phyloP scores from a whole-genome alignment of 495 filamentous ascomycete genomes.

The Aspergillus cristatus region DNA sequence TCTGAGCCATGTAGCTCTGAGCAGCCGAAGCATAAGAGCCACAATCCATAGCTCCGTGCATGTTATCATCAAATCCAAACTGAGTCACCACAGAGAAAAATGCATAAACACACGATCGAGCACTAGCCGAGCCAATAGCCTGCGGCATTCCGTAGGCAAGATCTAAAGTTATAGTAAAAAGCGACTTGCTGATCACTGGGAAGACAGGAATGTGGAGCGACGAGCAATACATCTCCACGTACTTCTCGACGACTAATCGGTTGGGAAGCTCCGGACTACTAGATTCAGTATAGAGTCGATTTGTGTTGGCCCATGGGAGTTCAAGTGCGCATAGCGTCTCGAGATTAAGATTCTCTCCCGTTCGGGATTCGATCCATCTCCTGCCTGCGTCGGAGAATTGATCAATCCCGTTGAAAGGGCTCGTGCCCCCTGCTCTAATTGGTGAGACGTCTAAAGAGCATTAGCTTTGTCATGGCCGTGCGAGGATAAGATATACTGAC shows the following conservation, averaged over 20 bases:
- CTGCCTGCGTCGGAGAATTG: conserved; percentile 2
- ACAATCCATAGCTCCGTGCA: conserved; percentile 7
- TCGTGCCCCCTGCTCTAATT: neutral
- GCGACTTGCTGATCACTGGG: conserved; percentile 9
- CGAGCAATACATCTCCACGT: conserved; percentile 5
- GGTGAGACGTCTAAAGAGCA: too few species aligned
- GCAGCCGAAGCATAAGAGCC: conserved; percentile 6
- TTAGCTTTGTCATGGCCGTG: too few species aligned
- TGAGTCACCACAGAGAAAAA: conserved; percentile 8
- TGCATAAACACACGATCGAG: conserved; percentile 11
- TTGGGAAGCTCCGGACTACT: neutral
- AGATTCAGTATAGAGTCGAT: neutral
- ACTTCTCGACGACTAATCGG: conserved; percentile 4
- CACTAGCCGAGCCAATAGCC: conserved; percentile 4
- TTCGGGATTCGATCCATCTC: conserved; percentile 8
- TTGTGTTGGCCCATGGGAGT: conserved; percentile 1
- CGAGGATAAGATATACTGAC: too few species aligned
- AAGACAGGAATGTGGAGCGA: conserved; percentile 9
- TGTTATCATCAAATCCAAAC: conserved; percentile 8
- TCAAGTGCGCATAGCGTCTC: conserved; percentile 5
- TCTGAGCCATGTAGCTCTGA: conserved; percentile 1
- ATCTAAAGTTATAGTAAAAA: conserved; percentile 10
- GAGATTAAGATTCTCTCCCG: conserved; percentile 5
- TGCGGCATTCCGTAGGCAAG: conserved; percentile 6
- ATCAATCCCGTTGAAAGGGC: conserved; percentile 2